phyloP scores from a whole-genome alignment of 1,284 basidiomycete genomes.

The Leccinum pallidistipes region DNA sequence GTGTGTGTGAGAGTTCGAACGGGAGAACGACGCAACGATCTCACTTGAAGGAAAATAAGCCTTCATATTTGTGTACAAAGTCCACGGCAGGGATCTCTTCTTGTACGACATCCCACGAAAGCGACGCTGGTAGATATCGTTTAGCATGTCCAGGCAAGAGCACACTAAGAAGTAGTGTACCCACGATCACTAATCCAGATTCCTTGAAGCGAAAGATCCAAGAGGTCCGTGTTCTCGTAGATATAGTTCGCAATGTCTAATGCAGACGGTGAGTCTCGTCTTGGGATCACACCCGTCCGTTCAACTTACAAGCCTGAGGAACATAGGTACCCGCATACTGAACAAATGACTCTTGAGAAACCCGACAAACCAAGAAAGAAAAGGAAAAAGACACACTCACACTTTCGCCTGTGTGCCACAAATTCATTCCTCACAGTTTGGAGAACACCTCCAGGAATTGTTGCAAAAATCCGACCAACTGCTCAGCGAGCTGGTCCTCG shows the following conservation, averaged over 20 bases:
- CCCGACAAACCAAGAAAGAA: not conserved
- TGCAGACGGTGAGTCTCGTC: not conserved
- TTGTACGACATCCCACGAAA: not conserved
- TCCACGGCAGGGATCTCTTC: not conserved
- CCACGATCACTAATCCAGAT: slow-evolving; percentile 73
- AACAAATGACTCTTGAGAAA: slow-evolving; percentile 1
- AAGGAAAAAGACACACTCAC: slow-evolving; percentile 40
- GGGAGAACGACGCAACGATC: not conserved
- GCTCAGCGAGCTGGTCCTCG: slow-evolving; percentile 60
- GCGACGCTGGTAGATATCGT: not conserved
- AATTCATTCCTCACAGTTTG: slow-evolving; percentile 68
- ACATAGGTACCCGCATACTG: slow-evolving; percentile 66
- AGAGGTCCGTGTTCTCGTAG: slow-evolving; percentile 51
- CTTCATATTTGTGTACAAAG: slow-evolving; percentile 48
- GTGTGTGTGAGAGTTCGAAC: not conserved
- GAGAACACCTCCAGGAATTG: slow-evolving; percentile 75
- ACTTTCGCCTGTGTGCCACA: slow-evolving; percentile 71
- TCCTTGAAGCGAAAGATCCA: slow-evolving; percentile 63
- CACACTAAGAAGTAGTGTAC: slow-evolving; percentile 21
- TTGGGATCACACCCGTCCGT: not conserved
- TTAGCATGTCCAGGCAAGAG: slow-evolving; percentile 26
- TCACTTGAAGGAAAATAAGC: slow-evolving; percentile 71
- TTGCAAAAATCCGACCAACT: slow-evolving; percentile 56
- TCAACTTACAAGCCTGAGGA: slow-evolving; percentile 43
- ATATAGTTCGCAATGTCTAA: slow-evolving; percentile 75